phyloP scores from a whole-genome alignment of 305 asterid genomes.

The Fraxinus albicans region DNA sequence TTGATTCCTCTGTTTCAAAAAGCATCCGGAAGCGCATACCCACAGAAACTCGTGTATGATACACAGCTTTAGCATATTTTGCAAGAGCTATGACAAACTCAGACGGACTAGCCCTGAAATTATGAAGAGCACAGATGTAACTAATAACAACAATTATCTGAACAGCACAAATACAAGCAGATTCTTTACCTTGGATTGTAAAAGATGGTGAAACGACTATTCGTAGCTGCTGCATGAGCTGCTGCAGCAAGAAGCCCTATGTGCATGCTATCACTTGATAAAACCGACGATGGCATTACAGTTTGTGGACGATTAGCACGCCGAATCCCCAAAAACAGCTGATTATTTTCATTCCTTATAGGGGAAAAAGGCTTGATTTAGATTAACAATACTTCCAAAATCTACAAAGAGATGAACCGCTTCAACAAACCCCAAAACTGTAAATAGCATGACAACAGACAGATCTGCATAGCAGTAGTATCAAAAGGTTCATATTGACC shows the following conservation, averaged over 20 bases:
- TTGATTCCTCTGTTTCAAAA: slow-evolving; percentile 83
- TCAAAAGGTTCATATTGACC: background rate
- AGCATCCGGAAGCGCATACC: slow-evolving; percentile 93
- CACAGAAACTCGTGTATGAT: slow-evolving; percentile 75
- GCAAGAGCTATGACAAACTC: slow-evolving; percentile 88
- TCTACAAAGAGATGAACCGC: background rate
- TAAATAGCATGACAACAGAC: background rate
- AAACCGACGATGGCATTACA: slow-evolving; percentile 90
- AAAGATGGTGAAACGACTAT: slow-evolving; percentile 92
- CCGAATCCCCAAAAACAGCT: slow-evolving; percentile 84
- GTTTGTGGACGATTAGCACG: slow-evolving; percentile 93
- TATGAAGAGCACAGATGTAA: slow-evolving; percentile 4
- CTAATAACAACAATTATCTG: background rate
- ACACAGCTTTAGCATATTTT: slow-evolving; percentile 71
- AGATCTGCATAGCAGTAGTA: background rate
- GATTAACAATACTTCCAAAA: background rate
- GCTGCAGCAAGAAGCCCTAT: slow-evolving; percentile 99
- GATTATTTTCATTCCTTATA: slow-evolving; percentile 85
- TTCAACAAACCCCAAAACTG: background rate
- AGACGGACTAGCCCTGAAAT: slow-evolving; percentile 77
- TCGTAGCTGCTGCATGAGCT: slow-evolving; percentile 94
- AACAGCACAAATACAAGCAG: slow-evolving; percentile 7
- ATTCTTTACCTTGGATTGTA: slow-evolving; percentile 79
- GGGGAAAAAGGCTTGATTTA: slow-evolving; percentile 1
- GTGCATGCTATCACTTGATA: slow-evolving; percentile 98